A percentile compares a stretch with the other conserved stretches of the same genome.
These are phyloP conservation scores for Alternaria arborescens DNA, from an alignment of 2,329 filamentous ascomycete species.

Conservation along the genomic window DNA sequence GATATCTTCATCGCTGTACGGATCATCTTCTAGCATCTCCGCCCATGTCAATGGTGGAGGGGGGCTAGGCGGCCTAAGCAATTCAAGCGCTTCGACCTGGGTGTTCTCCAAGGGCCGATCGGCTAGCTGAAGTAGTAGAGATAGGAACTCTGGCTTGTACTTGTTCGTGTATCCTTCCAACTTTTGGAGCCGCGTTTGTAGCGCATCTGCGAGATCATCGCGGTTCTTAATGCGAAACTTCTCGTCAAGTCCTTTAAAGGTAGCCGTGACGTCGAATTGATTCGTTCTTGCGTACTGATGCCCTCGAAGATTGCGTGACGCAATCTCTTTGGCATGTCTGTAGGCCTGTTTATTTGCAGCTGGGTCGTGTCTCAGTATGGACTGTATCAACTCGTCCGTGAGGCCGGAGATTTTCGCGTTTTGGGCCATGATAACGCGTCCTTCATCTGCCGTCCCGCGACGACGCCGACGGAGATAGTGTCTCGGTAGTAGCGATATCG, in stretches of 20 bases:
- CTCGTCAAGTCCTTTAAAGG: slow-evolving; percentile 71
- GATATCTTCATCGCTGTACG: slow-evolving; percentile 72
- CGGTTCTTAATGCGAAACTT: slow-evolving; percentile 83
- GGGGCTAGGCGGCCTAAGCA: slow-evolving; percentile 58
- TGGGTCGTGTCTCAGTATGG: slow-evolving; percentile 63
- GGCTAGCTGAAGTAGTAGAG: slow-evolving; percentile 81
- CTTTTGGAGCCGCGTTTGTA: slow-evolving; percentile 66
- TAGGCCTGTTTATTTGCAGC: slow-evolving; percentile 47
- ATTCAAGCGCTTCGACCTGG: slow-evolving; percentile 68
- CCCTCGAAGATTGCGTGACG: slow-evolving; percentile 51
- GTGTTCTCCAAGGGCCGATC: slow-evolving; percentile 79
- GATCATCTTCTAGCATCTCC: slow-evolving; percentile 79
- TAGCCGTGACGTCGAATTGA: slow-evolving; percentile 58
- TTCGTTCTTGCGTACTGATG: slow-evolving; percentile 57
- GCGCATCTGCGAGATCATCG: slow-evolving; percentile 78
- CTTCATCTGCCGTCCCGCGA: neutral
- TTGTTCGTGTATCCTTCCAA: slow-evolving; percentile 64
- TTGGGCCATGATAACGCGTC: slow-evolving; percentile 69
- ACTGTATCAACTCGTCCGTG: slow-evolving; percentile 74
- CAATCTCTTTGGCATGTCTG: slow-evolving; percentile 50
- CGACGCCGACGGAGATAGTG: slow-evolving; percentile 2
- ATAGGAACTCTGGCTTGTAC: slow-evolving; percentile 81
- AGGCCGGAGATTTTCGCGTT: slow-evolving; percentile 70
- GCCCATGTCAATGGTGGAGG: slow-evolving; percentile 73
- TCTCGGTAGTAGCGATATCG: neutral